phyloP scores from a whole-genome alignment of 2,329 filamentous ascomycete species.

The Lasiodiplodia theobromae region DNA sequence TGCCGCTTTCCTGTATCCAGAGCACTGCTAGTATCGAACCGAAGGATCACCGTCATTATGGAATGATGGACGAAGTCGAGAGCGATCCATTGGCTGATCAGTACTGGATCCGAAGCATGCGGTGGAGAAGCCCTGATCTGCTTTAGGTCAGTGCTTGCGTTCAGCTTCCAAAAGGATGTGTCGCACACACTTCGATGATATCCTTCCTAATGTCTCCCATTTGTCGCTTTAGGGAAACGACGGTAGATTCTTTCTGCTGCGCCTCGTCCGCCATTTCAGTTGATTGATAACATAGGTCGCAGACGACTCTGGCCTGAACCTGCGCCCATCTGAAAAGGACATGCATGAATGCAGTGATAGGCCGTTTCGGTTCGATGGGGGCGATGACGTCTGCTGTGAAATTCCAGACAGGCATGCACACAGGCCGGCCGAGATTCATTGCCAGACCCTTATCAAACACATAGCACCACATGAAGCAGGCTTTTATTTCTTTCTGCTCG shows the following conservation, averaged over 20 bases:
- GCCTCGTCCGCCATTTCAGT: constrained; percentile 36
- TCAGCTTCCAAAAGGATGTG: no score
- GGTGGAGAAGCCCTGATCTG: constrained; percentile 33
- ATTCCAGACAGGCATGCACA: constrained; percentile 39
- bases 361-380: constrained; percentile 36
- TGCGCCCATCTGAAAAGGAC: constrained; percentile 40
- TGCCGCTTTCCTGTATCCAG: constrained; percentile 40
- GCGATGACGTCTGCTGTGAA: constrained; percentile 39
- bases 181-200: constrained; percentile 35
- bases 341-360: constrained; percentile 38
- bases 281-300: constrained; percentile 22
- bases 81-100: constrained; percentile 43
- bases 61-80: constrained; percentile 45
- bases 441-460: constrained; percentile 43
- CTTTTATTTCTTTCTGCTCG: constrained; percentile 38
- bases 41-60: constrained; percentile 41
- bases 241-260: constrained; percentile 26
- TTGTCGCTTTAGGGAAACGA: constrained; percentile 35
- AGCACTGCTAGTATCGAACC: constrained; percentile 40
- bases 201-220: constrained; percentile 36
- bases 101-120: constrained; percentile 32
- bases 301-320: constrained; percentile 39
- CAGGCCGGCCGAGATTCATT: constrained; percentile 41
- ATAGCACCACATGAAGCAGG: constrained; percentile 42
- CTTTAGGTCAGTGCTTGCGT: constrained; percentile 32